Conservation (phyloP, 441 rosid species). For the Euphorbia schlechtendalii region DNA sequence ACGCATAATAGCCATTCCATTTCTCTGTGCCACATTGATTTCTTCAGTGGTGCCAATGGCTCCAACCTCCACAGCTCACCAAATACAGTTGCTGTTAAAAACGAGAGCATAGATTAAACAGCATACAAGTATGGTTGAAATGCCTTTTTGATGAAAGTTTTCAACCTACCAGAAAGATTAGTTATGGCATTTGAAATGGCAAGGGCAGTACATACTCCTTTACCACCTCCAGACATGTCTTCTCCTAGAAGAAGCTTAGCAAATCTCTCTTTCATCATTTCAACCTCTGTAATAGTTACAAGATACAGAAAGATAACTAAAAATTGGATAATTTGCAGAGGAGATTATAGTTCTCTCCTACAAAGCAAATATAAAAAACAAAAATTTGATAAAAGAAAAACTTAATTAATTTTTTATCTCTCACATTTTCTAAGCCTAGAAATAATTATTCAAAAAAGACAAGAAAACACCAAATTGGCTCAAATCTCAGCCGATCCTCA, state of each 20-base stretch:
- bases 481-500: constrained; percentile 1
- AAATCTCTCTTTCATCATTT: constrained; percentile 97
- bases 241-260: constrained; percentile 95
- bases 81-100: constrained; percentile 94
- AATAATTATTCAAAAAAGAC: too few relatives aligned
- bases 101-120: too few relatives aligned
- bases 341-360: too few relatives aligned
- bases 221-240: constrained; percentile 98
- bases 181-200: constrained; percentile 97
- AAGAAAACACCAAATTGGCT: not conserved
- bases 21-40: constrained; percentile 93
- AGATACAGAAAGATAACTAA: too few relatives aligned
- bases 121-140: too few relatives aligned
- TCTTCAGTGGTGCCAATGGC: constrained; percentile 76
- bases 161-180: constrained; percentile 78
- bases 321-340: too few relatives aligned
- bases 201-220: constrained; percentile 94
- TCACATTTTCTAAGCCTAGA: too few relatives aligned
- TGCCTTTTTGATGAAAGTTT: too few relatives aligned
- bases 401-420: too few relatives aligned
- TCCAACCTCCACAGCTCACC: constrained; percentile 97
- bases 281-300: constrained; percentile 47
- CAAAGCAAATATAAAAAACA: too few relatives aligned
- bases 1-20: constrained; percentile 89
- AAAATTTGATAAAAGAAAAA: too few relatives aligned